Evolutionary conservation across 2,329 filamentous ascomycete genomes (phyloP), one percentile per base, ranked within the genome.

Genomic region (Colletotrichum cordylinicola): DNA sequence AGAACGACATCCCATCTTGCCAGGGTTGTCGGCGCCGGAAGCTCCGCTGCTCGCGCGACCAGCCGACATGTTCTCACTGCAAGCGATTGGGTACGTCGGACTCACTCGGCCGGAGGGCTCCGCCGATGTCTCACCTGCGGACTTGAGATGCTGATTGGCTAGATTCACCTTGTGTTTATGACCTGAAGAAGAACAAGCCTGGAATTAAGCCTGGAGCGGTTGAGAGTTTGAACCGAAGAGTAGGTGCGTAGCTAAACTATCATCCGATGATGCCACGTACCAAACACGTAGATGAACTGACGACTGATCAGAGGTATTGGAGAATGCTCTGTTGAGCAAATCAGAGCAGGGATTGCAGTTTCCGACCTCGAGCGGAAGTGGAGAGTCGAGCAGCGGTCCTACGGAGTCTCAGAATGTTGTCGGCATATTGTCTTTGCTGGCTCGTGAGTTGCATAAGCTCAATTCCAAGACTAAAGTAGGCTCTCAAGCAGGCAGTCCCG

Each of bases 31-130:
- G 83, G 31, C 79, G 77, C 65, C 80, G 82, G 8, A 85, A 85
- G 78, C 79, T 85, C 43, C 80, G 79, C 66, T 85, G 83, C 76
- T 83, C 81, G n/a, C 78, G 82, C 27, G 82, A 85, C 58, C 78
- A 79, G 52, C 83, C 83, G n/a, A 69, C 77, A 9, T 84, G 83
- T 70, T 78, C 79, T 3, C 80, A 84, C 35, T 84, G 83, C 76
- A 77, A 74, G 31, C 78, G 81, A 74, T 75, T 82, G 15, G 77
- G 81, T 83, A 73, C 48, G 77, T 68, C 33, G 18, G 31, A 39
- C 18, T 64, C 31, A 10, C 10, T 6, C 33, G 33, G 18, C 33
- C 43, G 48, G 33, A 6, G 8, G 4, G 18, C 15, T 29, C 27
- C 29, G 29, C 48, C 27, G 31, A 24, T 39, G 66, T 60, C 66